These are phyloP conservation scores for Exophiala oligosperma DNA, from an alignment of 2,329 filamentous ascomycete species.

Conservation along the genomic window DNA sequence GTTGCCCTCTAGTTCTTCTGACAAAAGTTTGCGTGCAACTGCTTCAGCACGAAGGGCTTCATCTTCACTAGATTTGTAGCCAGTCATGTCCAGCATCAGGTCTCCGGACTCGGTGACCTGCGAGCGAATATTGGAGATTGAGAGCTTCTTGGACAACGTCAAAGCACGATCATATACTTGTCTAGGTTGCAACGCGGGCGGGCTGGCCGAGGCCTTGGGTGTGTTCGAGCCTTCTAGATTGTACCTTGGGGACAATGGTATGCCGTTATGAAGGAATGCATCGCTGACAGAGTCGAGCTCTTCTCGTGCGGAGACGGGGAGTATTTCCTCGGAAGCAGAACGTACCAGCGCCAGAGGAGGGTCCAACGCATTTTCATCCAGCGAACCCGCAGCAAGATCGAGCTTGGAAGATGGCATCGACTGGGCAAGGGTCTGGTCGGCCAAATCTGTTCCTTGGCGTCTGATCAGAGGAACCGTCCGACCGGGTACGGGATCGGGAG, in stretches of 20 bases:
- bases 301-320: slow-evolving; percentile 45
- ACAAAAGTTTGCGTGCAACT: slow-evolving; percentile 87
- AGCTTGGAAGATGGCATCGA: slow-evolving; percentile 13
- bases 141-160: slow-evolving; percentile 81
- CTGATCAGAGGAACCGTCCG: slow-evolving; percentile 17
- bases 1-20: slow-evolving; percentile 89
- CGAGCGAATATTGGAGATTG: slow-evolving; percentile 86
- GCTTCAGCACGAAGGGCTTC: slow-evolving; percentile 89
- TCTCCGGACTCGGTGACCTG: slow-evolving; percentile 91
- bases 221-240: slow-evolving; percentile 18
- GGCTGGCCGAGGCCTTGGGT: slow-evolving; percentile 62
- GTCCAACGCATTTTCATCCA: slow-evolving; percentile 2
- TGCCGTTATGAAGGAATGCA: slow-evolving; percentile 17
- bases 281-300: slow-evolving; percentile 23
- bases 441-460: slow-evolving; percentile 19
- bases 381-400: slow-evolving; percentile 8
- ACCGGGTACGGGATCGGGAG: slow-evolving; percentile 10
- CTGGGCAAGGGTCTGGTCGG: slow-evolving; percentile 5
- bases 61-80: slow-evolving; percentile 91
- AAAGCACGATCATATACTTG: slow-evolving; percentile 83
- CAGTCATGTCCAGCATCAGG: slow-evolving; percentile 96
- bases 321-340: slow-evolving; percentile 55
- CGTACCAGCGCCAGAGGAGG: slow-evolving; percentile 46
- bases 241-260: slow-evolving; percentile 9
- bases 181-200: slow-evolving; percentile 67